Base-by-base conservation (phyloP, 2,329 filamentous ascomycete genomes). In the Hymenoscyphus fraxineus region DNA sequence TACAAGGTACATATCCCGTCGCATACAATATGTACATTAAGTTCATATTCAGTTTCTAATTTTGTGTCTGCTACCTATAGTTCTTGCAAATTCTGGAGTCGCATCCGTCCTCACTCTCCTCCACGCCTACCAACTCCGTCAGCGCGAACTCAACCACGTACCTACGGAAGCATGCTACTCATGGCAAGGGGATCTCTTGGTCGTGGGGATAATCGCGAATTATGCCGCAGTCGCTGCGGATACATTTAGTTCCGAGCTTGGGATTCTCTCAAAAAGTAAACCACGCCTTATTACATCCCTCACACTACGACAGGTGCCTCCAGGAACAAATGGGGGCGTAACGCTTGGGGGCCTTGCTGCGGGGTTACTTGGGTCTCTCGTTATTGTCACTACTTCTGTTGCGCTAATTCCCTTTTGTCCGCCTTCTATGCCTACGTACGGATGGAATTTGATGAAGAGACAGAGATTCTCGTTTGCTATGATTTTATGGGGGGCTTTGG, bases 181-280 rank as follows among this genome's bases (percentile, higher is more conserved):
- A 0, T 88, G 84, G 84, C 80, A 80, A 59, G 87, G 87, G 41
- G 87, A 89, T 71, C 75, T 89, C 5, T 79, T 89, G 3, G 79
- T 88, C 12, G 73, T 89, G 22, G 88, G 88, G 13, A 88, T 90
- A 69, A 85, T 90, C 69, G 86, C 87, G 54, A 94, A 97, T 79
- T 99, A 99, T 74, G 94, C 93, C 32, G 91, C 92, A 59, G 93
- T 96, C 10, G 88, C 92, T 22, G 92, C 94, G 59, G 95, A 99
- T 76, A 99, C 95, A 0, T 95, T 97, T 76, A 93, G 91, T 64
- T 97, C 93, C 12, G 95, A 99, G 79, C 87, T 99, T 22, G 95
- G 95, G 15, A 99, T 99, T 64, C 82, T 99, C 13, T 90, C 93
- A 6, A 85, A 83, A 65, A 83, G 83, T 31, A 80, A 85, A 56